Percentiles rank a stretch among this genome's conserved stretches.
These are phyloP conservation scores for Plenodomus lindquistii DNA, from an alignment of 2,329 filamentous ascomycete species.

Conservation along the genomic window DNA sequence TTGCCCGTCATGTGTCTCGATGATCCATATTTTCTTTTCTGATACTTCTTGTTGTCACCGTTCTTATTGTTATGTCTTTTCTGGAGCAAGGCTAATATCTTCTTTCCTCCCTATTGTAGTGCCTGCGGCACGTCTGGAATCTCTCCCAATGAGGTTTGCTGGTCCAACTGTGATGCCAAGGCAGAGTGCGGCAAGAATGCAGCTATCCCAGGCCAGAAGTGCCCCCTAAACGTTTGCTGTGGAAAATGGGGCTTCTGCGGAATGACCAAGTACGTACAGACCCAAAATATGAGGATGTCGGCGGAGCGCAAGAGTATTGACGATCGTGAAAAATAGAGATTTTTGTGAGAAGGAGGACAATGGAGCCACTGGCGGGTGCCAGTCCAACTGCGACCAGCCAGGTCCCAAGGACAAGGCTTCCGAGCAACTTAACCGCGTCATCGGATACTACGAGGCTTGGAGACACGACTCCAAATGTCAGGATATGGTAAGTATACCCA, in stretches of 20 bases:
- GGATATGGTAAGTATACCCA: neutral
- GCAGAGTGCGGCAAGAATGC: conserved; percentile 3
- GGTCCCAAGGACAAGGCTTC: neutral
- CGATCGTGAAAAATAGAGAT: too few species aligned
- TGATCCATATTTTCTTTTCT: too few species aligned
- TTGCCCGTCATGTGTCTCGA: too few species aligned
- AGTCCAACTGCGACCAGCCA: conserved; percentile 7
- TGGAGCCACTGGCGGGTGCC: conserved; percentile 1
- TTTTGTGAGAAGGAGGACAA: conserved; percentile 2
- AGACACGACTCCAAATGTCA: neutral
- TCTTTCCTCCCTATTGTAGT: too few species aligned
- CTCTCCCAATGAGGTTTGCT: neutral
- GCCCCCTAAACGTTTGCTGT: conserved; percentile 6
- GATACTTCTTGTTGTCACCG: too few species aligned
- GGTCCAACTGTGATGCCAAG: conserved; percentile 5
- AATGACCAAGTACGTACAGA: too few species aligned
- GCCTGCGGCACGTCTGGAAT: neutral
- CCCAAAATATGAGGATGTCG: neutral
- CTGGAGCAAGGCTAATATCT: too few species aligned
- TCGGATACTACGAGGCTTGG: conserved; percentile 9
- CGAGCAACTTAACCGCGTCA: neutral
- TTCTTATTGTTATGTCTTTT: too few species aligned
- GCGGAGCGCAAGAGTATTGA: too few species aligned
- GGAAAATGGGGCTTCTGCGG: too few species aligned
- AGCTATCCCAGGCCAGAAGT: neutral